Percentiles rank a stretch among this genome's conserved stretches.
Conservation (phyloP, 1,284 basidiomycete genomes). For the Vanrija sp. region DNA sequence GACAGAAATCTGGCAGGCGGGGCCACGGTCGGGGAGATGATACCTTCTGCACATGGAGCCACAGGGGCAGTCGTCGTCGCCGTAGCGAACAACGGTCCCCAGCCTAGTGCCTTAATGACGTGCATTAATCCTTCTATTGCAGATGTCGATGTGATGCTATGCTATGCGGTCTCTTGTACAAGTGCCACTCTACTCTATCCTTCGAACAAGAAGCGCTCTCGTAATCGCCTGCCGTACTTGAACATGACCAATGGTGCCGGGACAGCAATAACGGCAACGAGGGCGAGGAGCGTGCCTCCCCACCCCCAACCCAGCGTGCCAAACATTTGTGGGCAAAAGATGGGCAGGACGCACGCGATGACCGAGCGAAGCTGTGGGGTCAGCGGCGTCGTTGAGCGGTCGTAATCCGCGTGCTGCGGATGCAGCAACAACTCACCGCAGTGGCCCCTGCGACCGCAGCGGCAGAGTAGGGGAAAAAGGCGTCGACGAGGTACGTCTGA, state of each 20-base stretch:
- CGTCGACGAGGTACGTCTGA: slow-evolving; percentile 50
- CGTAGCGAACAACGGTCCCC: slow-evolving; percentile 1
- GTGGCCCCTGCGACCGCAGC: slow-evolving; percentile 49
- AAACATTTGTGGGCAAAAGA: slow-evolving; percentile 50
- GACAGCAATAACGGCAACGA: slow-evolving; percentile 44
- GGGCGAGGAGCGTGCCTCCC: slow-evolving; percentile 49
- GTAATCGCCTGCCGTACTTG: slow-evolving; percentile 43
- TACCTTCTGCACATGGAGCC: neutral
- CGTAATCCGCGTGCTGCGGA: neutral
- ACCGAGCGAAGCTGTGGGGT: slow-evolving; percentile 36
- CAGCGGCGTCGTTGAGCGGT: neutral
- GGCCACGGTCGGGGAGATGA: no score
- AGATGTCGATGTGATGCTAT: neutral
- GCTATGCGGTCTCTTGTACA: neutral
- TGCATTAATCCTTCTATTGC: neutral
- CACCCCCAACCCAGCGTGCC: slow-evolving; percentile 51
- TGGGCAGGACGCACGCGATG: slow-evolving; percentile 49
- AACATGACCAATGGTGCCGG: slow-evolving; percentile 51
- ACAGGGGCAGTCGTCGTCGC: slow-evolving; percentile 15
- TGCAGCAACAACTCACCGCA: slow-evolving; percentile 24
- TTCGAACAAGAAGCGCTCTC: slow-evolving; percentile 43
- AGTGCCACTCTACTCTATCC: slow-evolving; percentile 1
- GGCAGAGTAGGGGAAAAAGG: slow-evolving; percentile 52
- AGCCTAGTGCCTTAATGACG: no score
- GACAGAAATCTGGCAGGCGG: no score